phyloP scores from a whole-genome alignment of 768 basidiomycete genomes.

The Leccinellum rugosiceps region DNA sequence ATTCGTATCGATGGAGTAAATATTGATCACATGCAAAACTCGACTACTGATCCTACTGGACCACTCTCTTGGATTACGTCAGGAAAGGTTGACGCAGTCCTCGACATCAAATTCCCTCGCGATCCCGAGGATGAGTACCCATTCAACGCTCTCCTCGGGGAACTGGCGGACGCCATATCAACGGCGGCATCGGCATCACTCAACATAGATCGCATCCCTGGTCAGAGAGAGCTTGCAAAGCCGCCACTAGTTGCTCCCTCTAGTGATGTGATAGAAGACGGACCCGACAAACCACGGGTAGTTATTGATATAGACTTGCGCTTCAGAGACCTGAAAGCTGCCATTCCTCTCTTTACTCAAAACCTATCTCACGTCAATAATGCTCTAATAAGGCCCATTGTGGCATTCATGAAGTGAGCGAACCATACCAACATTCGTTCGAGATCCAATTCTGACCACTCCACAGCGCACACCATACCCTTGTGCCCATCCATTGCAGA shows the following conservation, averaged over 20 bases:
- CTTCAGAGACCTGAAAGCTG: conserved; percentile 94
- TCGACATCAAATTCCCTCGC: conserved; percentile 96
- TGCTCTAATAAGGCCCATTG: conserved; percentile 91
- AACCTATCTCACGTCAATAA: conserved; percentile 91
- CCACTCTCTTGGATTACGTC: conserved; percentile 98
- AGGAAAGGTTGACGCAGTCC: conserved; percentile 93
- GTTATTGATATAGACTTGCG: conserved; percentile 91
- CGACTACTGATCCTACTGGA: conserved; percentile 69
- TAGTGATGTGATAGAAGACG: conserved; percentile 30
- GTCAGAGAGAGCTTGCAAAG: conserved; percentile 81
- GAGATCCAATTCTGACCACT: conserved; percentile 3
- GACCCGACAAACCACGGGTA: conserved; percentile 44
- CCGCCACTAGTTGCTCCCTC: conserved; percentile 79
- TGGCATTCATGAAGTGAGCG: conserved; percentile 95
- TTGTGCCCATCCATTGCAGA: conserved; percentile 91
- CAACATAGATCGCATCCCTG: conserved; percentile 68
- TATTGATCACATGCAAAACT: conserved; percentile 90
- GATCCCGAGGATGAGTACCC: conserved; percentile 67
- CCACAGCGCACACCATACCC: conserved; percentile 81
- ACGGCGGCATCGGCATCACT: conserved; percentile 50
- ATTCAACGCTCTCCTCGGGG: conserved; percentile 80
- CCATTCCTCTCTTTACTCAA: conserved; percentile 85
- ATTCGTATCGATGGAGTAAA: conserved; percentile 96
- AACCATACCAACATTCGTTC: neutral
- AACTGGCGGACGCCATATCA: conserved; percentile 87